Conservation (phyloP, 805 yeast species). For the Wickerhamomyces queroliae region DNA sequence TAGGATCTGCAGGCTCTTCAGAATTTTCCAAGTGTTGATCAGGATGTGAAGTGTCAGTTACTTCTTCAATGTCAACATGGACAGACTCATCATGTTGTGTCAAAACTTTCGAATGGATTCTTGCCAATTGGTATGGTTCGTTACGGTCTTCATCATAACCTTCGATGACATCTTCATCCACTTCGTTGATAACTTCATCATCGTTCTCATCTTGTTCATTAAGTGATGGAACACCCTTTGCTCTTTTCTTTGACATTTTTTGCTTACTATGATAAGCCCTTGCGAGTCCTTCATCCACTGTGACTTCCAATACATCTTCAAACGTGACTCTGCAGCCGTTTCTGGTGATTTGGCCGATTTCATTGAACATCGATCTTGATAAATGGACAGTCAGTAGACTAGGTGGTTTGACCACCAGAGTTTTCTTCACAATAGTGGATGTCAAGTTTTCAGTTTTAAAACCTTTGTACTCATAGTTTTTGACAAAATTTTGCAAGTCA, state of each 20-base stretch:
- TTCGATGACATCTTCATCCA: slow-evolving; percentile 28
- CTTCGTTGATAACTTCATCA: slow-evolving; percentile 15
- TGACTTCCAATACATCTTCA: slow-evolving; percentile 46
- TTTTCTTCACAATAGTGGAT: slow-evolving; percentile 63
- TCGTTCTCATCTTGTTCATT: slow-evolving; percentile 11
- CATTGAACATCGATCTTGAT: slow-evolving; percentile 75
- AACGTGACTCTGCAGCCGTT: slow-evolving; percentile 70
- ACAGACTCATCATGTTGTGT: slow-evolving; percentile 12
- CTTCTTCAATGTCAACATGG: slow-evolving; percentile 14
- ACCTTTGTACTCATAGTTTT: slow-evolving; percentile 37
- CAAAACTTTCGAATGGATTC: slow-evolving; percentile 20
- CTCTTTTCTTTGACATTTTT: slow-evolving; percentile 12
- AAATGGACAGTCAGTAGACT: slow-evolving; percentile 71
- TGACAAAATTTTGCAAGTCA: slow-evolving; percentile 41
- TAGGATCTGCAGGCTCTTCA: neutral
- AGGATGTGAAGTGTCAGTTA: too few relatives aligned
- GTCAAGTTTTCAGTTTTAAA: slow-evolving; percentile 41
- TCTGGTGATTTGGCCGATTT: slow-evolving; percentile 59
- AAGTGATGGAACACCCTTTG: slow-evolving; percentile 15
- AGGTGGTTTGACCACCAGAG: slow-evolving; percentile 61
- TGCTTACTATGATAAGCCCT: slow-evolving; percentile 23
- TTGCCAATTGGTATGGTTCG: slow-evolving; percentile 17
- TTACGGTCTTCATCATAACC: slow-evolving; percentile 22
- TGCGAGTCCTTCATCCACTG: slow-evolving; percentile 35
- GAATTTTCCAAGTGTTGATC: slow-evolving; percentile 3